A percentile compares a stretch with the other conserved stretches of the same genome.
phyloP scores from a whole-genome alignment of 2,329 filamentous ascomycete species.

The Lojkania enalia region DNA sequence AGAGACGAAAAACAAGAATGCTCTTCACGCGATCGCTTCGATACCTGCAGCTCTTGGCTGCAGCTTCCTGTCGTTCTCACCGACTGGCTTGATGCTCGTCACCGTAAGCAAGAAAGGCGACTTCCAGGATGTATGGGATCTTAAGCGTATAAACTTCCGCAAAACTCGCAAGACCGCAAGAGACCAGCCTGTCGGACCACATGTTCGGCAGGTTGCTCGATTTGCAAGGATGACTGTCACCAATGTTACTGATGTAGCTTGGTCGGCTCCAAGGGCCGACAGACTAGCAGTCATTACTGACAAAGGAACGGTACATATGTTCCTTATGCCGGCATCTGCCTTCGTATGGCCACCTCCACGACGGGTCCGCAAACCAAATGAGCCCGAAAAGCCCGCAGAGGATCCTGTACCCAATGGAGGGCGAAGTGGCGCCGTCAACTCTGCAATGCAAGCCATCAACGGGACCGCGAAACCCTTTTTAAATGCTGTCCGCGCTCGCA shows the following conservation, averaged over 20 bases:
- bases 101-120: slow-evolving; percentile 85
- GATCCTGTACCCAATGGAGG: slow-evolving; percentile 37
- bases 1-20: slow-evolving; percentile 54
- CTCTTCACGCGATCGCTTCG: slow-evolving; percentile 66
- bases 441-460: slow-evolving; percentile 49
- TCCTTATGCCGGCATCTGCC: slow-evolving; percentile 80
- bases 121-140: slow-evolving; percentile 78
- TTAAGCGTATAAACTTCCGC: slow-evolving; percentile 62
- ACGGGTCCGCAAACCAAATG: slow-evolving; percentile 37
- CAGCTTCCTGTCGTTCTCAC: slow-evolving; percentile 79
- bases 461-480: slow-evolving; percentile 48
- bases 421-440: slow-evolving; percentile 38
- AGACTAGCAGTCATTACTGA: slow-evolving; percentile 88
- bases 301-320: slow-evolving; percentile 90
- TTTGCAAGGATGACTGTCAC: slow-evolving; percentile 92
- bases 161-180: slow-evolving; percentile 36
- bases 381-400: slow-evolving; percentile 33
- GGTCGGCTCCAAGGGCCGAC: slow-evolving; percentile 80
- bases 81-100: slow-evolving; percentile 72
- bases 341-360: slow-evolving; percentile 83
- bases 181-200: slow-evolving; percentile 42
- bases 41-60: slow-evolving; percentile 74
- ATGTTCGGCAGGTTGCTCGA: slow-evolving; percentile 80
- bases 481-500: slow-evolving; percentile 43
- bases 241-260: slow-evolving; percentile 85